Evolutionary conservation across 495 filamentous ascomycete genomes (phyloP).

Genomic region (Aspergillus carlsbadensis): DNA sequence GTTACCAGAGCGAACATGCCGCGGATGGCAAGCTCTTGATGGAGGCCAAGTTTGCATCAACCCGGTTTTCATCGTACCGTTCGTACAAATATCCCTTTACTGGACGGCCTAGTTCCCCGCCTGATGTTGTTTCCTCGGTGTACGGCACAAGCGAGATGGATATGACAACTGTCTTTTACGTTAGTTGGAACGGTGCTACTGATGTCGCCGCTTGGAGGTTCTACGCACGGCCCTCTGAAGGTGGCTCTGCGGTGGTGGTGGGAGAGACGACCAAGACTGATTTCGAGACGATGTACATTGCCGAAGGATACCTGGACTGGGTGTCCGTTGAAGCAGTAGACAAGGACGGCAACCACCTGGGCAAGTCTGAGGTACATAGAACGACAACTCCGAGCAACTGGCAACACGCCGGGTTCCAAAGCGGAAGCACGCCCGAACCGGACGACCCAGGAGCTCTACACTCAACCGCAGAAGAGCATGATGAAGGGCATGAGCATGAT

Average conservation of each 20-base stretch:
- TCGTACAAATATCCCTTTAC: slow-evolving; percentile 41
- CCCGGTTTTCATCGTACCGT: slow-evolving; percentile 42
- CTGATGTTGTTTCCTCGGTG: slow-evolving; percentile 35
- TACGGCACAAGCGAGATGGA: slow-evolving; percentile 36
- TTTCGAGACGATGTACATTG: slow-evolving; percentile 46
- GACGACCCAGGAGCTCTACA: slow-evolving; percentile 34
- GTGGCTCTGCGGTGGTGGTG: slow-evolving; percentile 27
- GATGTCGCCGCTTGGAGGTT: slow-evolving; percentile 43
- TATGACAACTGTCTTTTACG: slow-evolving; percentile 39
- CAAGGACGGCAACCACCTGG: slow-evolving; percentile 28
- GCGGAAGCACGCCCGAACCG: slow-evolving; percentile 23
- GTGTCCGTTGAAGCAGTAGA: slow-evolving; percentile 40
- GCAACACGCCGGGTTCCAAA: slow-evolving; percentile 35
- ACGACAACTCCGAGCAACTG: slow-evolving; percentile 33
- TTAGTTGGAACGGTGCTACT: slow-evolving; percentile 52
- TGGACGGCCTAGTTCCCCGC: slow-evolving; percentile 34
- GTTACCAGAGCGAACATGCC: slow-evolving; percentile 56
- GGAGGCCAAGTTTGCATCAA: slow-evolving; percentile 36
- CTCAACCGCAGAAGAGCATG: slow-evolving; percentile 16
- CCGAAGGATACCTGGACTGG: slow-evolving; percentile 42
- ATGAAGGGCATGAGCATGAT: slow-evolving; percentile 16
- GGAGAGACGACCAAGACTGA: slow-evolving; percentile 38
- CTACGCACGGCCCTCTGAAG: slow-evolving; percentile 31
- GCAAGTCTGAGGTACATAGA: slow-evolving; percentile 29
- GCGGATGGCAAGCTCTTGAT: slow-evolving; percentile 53